Percentiles rank a stretch among this genome's conserved stretches.
phyloP scores from a whole-genome alignment of 1,284 basidiomycete genomes.

The Hortiboletus rubellus region DNA sequence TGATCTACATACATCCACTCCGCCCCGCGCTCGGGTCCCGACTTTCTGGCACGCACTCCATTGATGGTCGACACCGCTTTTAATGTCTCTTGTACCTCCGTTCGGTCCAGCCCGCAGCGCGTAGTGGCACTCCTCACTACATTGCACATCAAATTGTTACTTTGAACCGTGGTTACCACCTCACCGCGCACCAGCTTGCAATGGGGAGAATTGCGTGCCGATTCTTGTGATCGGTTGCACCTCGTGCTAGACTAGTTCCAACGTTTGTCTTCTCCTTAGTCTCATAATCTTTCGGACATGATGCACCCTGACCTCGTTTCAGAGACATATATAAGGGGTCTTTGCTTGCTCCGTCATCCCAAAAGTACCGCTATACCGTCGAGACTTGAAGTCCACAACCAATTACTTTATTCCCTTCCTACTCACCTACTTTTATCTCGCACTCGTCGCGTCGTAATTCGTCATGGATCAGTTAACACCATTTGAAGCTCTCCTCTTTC shows the following conservation, averaged over 20 bases:
- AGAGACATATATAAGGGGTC: constrained; percentile 32
- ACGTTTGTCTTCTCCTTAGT: constrained; percentile 20
- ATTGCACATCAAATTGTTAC: constrained; percentile 20
- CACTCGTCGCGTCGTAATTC: constrained; percentile 9
- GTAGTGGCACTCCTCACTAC: constrained; percentile 6
- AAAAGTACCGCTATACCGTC: constrained; percentile 13
- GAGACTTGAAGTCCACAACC: constrained; percentile 9
- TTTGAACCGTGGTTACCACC: constrained; percentile 1
- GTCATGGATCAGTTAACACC: constrained; percentile 59
- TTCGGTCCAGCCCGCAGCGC: not conserved
- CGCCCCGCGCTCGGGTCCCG: constrained; percentile 16
- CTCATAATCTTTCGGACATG: constrained; percentile 12
- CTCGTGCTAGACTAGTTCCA: constrained; percentile 30
- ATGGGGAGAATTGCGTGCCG: constrained; percentile 12
- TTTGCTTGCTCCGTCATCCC: constrained; percentile 12
- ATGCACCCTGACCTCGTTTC: constrained; percentile 39
- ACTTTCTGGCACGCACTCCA: constrained; percentile 11
- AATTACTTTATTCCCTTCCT: constrained; percentile 25
- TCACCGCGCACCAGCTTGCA: constrained; percentile 6
- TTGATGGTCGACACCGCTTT: constrained; percentile 17
- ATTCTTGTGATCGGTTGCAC: constrained; percentile 26
- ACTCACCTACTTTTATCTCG: constrained; percentile 11
- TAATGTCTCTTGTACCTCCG: constrained; percentile 6
- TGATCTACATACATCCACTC: constrained; percentile 28
- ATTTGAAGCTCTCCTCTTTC: constrained; percentile 64